Evolutionary conservation across 768 basidiomycete species (phyloP), one percentile per base, ranked within the genome.

Genomic region (Boletus sensibilis): DNA sequence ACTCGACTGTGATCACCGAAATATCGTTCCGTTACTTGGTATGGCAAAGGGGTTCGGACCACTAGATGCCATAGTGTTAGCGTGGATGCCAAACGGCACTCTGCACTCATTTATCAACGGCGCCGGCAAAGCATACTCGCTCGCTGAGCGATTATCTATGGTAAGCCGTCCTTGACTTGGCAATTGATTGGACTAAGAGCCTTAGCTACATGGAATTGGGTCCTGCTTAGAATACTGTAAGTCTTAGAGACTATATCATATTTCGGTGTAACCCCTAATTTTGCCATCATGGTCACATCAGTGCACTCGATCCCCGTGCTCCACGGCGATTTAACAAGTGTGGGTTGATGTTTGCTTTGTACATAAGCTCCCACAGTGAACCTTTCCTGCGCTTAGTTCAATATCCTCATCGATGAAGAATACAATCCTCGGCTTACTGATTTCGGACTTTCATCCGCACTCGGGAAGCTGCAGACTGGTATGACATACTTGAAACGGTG

Each of bases 381-480:
- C 16, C 12, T 40, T 49, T 21, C 42, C 29, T 35, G 3, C 38
- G 14, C 12, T 3, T 23, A 68, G 67, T 61, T 9, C 37, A 55
- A 59, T 31, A 31, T 55, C 44, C 71, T 79, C 25, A 71, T 80
- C 49, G 73, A 75, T 50, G 69, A 72, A 59, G 57, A 76, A 16
- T 68, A 68, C 31, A 70, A 70, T 25, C 76, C 73, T 3, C 67
- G 68, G 18, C 57, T 79, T 12, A 74, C 73, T 50, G 78, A 79
- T 53, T 79, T 79, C 56, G 78, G 78, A 4, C 64, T 79, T 13
- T 79, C 78, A 55, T 44, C 70, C 76, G 18, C 35, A 27, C 12
- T 39, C 3, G 6, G 18, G 18, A 25, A 25, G 47, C 34, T 47
- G 64, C 73, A 21, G 64, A 63, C 69, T 34, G 65, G 70, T 31